Base-by-base conservation (phyloP, 1,284 basidiomycete species). In the Austroboletus novae-zelandiae region DNA sequence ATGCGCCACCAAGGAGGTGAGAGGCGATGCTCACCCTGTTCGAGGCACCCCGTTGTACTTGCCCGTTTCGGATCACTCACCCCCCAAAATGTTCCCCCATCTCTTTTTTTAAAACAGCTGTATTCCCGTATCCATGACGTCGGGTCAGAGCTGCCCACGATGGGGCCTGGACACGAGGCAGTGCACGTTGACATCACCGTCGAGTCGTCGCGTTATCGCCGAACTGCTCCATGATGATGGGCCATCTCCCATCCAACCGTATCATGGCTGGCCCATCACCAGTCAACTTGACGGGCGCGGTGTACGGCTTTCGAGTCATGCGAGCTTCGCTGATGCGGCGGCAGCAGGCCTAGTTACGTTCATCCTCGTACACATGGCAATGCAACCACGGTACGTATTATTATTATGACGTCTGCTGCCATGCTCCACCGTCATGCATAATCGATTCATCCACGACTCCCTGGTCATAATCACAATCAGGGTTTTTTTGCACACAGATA, bases 161-260 rank as follows among this genome's bases (percentile, higher is more conserved):
- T 15, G 43, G 48, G 31, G 5, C n/a, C 13, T 15, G 40, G 45
- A 43, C 58, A 59, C 53, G 61, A 63, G 58, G 59, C 48, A 34
- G 32, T 41, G 25, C 40, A 41, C 40, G 40, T 29, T 25, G 43
- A 45, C 40, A 37, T 37, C 37, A 31, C 27, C 6, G 25, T 29
- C 29, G 18, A 29, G 50, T 32, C 20, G 45, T 41, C 58, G 25
- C 47, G n/a, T 34, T 63, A 60, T 60, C 58, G 46, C 58, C 58
- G 61, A 50, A 40, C n/a, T 8, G 20, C 20, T 23, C 20, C 20
- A 23, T 23, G 20, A 23, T 23, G 20, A 23, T 39, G 18, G 15
- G 18, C 15, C 37, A 14, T 23, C 13, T 31, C 30, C 30, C 7
- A 55, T 56, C 45, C 20, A 5, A 23, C 20, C 5, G 20, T 23